A percentile compares a stretch with the other conserved stretches of the same genome.
Conservation (phyloP, 192 early-diverging fungal species). For the Cetraspora pellucida region DNA sequence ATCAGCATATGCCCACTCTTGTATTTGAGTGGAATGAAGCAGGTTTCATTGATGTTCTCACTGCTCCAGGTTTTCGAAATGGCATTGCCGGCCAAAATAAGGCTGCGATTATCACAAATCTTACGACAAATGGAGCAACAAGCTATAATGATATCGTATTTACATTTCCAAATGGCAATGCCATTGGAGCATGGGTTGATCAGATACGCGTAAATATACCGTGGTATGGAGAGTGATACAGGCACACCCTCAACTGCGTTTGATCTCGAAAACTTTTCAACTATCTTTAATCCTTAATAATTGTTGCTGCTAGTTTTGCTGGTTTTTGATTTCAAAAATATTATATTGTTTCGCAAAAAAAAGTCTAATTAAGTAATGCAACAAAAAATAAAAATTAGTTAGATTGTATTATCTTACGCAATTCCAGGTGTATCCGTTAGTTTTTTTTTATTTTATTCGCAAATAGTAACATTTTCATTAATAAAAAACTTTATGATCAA, state of each 20-base stretch:
- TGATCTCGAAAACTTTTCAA: constrained; percentile 7
- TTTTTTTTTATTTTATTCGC: too few species aligned
- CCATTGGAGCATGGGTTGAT: background rate
- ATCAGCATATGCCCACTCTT: constrained; percentile 11
- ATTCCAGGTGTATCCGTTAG: too few species aligned
- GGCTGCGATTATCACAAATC: constrained; percentile 14
- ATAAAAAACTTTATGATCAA: too few species aligned
- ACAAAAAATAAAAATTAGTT: too few species aligned
- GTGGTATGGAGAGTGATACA: constrained; percentile 17
- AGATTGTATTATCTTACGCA: too few species aligned
- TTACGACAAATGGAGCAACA: constrained; percentile 14
- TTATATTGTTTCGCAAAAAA: too few species aligned
- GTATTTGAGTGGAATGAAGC: background rate
- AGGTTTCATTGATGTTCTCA: constrained; percentile 11
- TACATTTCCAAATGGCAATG: constrained; percentile 23
- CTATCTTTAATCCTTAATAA: too few species aligned
- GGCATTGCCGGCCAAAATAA: constrained; percentile 22
- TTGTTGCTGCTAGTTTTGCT: too few species aligned
- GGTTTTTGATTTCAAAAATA: too few species aligned
- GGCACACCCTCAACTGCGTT: constrained; percentile 1
- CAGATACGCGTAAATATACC: constrained; percentile 3
- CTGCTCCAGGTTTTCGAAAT: constrained; percentile 1
- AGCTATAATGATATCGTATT: constrained; percentile 25
- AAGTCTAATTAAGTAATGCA: too few species aligned
- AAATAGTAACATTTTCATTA: too few species aligned